Evolutionary conservation across 768 basidiomycete species (phyloP).

Genomic region (Tricholoma bakamatsutake): DNA sequence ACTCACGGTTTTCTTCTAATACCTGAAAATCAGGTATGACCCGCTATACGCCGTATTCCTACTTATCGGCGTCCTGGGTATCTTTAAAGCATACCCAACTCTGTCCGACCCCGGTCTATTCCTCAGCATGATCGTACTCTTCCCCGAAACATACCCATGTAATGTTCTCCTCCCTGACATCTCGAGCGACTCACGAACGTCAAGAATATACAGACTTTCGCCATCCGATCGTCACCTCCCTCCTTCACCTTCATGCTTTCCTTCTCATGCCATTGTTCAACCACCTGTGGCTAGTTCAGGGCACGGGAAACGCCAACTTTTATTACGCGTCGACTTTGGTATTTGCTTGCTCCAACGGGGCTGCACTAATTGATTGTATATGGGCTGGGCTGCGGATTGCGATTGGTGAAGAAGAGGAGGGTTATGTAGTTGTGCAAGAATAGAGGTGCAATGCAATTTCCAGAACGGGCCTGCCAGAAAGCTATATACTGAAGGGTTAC

Average conservation of each 20-base stretch:
- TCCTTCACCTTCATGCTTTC: constrained; percentile 79
- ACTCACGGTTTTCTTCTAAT: background rate
- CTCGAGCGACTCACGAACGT: constrained; percentile 2
- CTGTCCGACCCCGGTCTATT: constrained; percentile 88
- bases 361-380: constrained; percentile 75
- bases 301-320: constrained; percentile 97
- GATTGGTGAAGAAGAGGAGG: constrained; percentile 49
- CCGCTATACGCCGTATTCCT: constrained; percentile 76
- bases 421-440: constrained; percentile 56
- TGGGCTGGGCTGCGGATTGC: constrained; percentile 80
- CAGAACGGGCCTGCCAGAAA: background rate
- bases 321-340: constrained; percentile 96
- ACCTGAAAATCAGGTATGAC: constrained; percentile 55
- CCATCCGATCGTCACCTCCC: constrained; percentile 76
- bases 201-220: constrained; percentile 55
- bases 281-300: constrained; percentile 84
- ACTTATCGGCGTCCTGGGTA: constrained; percentile 69
- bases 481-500: background rate
- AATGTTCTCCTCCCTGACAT: constrained; percentile 23
- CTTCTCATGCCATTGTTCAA: constrained; percentile 89
- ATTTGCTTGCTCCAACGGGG: constrained; percentile 82
- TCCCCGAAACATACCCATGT: constrained; percentile 84
- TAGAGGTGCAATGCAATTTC: constrained; percentile 19
- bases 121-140: constrained; percentile 71
- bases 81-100: constrained; percentile 90